These are phyloP conservation scores for Pestalotiopsis sp. DNA, from an alignment of 2,329 filamentous ascomycete genomes.

Conservation along the genomic window DNA sequence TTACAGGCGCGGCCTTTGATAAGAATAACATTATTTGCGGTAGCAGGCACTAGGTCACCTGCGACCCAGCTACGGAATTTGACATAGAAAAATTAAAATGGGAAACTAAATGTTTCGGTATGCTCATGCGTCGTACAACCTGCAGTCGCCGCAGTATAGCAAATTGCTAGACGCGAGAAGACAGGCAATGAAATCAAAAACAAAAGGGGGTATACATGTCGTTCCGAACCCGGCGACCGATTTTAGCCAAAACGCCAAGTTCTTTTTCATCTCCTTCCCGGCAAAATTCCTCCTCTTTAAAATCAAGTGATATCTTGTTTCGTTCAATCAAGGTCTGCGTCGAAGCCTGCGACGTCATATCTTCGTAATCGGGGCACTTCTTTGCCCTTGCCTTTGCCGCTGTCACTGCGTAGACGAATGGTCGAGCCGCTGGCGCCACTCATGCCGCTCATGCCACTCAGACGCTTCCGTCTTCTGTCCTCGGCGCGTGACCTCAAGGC, in stretches of 20 bases:
- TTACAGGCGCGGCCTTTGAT: background rate
- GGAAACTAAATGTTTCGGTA: background rate
- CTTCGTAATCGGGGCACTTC: background rate
- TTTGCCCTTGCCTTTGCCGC: constrained; percentile 1
- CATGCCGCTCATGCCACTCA: constrained; percentile 11
- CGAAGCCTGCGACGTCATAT: constrained; percentile 5
- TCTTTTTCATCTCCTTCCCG: background rate
- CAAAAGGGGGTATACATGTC: background rate
- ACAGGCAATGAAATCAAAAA: background rate
- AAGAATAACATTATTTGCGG: background rate
- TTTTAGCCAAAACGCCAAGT: background rate
- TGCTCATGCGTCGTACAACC: background rate
- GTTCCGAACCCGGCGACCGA: background rate
- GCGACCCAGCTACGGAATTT: background rate
- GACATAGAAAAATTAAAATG: background rate
- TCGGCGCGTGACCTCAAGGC: constrained; percentile 10
- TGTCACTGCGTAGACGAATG: background rate
- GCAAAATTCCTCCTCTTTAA: background rate
- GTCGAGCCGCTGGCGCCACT: constrained; percentile 4
- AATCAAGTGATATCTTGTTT: background rate
- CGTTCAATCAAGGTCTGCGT: constrained; percentile 11
- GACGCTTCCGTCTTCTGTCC: constrained; percentile 8
- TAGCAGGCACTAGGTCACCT: background rate
- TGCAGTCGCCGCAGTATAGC: background rate
- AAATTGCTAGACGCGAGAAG: background rate